phyloP scores from a whole-genome alignment of 2,329 filamentous ascomycete genomes.

The Dendrostoma leiphaemia region DNA sequence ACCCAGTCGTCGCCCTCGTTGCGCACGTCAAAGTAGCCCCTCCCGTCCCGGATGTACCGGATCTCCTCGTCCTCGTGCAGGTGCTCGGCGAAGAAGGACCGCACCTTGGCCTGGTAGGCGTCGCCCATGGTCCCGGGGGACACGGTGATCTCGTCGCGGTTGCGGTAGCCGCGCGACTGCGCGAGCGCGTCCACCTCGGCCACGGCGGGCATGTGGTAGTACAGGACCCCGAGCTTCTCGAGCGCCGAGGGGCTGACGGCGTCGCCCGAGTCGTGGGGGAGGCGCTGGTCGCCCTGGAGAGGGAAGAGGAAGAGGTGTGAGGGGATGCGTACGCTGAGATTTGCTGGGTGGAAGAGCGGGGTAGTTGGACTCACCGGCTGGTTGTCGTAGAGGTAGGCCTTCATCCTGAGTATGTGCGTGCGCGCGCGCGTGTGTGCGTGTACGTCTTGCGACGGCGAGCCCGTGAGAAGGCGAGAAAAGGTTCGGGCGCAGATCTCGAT shows the following conservation, averaged over 20 bases:
- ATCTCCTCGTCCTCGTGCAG: slow-evolving; percentile 99
- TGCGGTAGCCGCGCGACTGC: slow-evolving; percentile 76
- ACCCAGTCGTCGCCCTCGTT: slow-evolving; percentile 85
- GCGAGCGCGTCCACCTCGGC: slow-evolving; percentile 73
- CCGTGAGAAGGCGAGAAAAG: too few relatives aligned
- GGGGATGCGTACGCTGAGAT: not conserved
- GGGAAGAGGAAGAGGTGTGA: slow-evolving; percentile 10
- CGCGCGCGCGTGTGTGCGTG: not conserved
- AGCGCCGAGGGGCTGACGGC: slow-evolving; percentile 65
- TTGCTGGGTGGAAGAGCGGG: slow-evolving; percentile 1
- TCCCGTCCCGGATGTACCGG: slow-evolving; percentile 83
- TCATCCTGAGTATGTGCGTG: slow-evolving; percentile 39
- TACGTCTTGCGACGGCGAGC: slow-evolving; percentile 31
- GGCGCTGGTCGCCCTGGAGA: slow-evolving; percentile 83
- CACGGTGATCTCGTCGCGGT: slow-evolving; percentile 90
- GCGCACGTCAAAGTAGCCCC: slow-evolving; percentile 91
- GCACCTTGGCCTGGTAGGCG: slow-evolving; percentile 89
- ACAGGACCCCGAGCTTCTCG: slow-evolving; percentile 73
- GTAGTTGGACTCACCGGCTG: slow-evolving; percentile 40
- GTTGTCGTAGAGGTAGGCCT: slow-evolving; percentile 58
- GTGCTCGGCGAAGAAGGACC: slow-evolving; percentile 91
- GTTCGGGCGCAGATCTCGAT: not conserved
- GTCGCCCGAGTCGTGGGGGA: slow-evolving; percentile 81
- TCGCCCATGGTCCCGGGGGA: slow-evolving; percentile 83
- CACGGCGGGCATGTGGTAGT: slow-evolving; percentile 66